A percentile compares a stretch with the other conserved stretches of the same genome.
These are phyloP conservation scores for Ogataea corticis DNA, from an alignment of 805 yeast species.

Conservation along the genomic window DNA sequence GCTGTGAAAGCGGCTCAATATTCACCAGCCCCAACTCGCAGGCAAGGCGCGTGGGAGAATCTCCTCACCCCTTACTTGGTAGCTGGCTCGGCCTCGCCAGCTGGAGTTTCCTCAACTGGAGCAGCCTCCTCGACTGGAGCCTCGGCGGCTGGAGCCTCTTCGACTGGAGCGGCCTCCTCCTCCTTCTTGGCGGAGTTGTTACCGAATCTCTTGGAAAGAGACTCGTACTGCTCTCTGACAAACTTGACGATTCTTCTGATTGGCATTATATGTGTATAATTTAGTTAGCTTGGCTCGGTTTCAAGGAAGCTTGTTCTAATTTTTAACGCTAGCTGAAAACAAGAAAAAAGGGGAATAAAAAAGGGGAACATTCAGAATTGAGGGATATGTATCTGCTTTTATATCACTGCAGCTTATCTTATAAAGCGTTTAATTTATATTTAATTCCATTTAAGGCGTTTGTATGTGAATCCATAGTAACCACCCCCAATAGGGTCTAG, in stretches of 20 bases:
- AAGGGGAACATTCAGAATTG: not conserved
- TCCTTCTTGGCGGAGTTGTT: conserved; percentile 17
- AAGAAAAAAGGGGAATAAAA: conserved; percentile 2
- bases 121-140: conserved; percentile 24
- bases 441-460: conserved; percentile 1
- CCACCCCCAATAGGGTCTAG: conserved; percentile 4
- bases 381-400: conserved; percentile 9
- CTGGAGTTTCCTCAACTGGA: conserved; percentile 18
- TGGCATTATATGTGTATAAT: conserved; percentile 29
- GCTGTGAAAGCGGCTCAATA: not conserved
- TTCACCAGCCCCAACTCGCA: not conserved
- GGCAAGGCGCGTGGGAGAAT: conserved; percentile 1
- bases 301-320: conserved; percentile 3
- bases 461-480: conserved; percentile 2
- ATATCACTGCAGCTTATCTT: conserved; percentile 11
- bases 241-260: conserved; percentile 35
- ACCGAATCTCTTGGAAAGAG: conserved; percentile 32
- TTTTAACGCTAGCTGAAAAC: conserved; percentile 2
- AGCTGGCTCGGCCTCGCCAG: conserved; percentile 16
- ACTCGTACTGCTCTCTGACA: conserved; percentile 33
- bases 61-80: conserved; percentile 10
- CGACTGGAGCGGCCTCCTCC: conserved; percentile 14
- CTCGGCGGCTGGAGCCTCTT: conserved; percentile 19
- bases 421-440: conserved; percentile 15
- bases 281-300: conserved; percentile 1